These are phyloP conservation scores for Teunomyces gatunensis DNA, from an alignment of 805 yeast genomes.

Conservation along the genomic window DNA sequence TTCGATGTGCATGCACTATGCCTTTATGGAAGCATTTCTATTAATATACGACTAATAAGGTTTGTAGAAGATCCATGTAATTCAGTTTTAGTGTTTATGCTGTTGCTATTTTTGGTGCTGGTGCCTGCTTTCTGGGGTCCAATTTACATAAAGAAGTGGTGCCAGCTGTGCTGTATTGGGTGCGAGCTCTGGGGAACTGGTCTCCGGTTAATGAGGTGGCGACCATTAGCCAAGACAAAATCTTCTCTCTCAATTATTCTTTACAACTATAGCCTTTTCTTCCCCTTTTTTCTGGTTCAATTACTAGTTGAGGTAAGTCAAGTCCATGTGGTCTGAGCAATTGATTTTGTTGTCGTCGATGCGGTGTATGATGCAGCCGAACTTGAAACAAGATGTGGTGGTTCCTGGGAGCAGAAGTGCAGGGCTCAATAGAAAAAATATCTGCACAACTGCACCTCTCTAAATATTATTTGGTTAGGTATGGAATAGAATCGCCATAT, in stretches of 20 bases:
- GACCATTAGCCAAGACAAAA: no score
- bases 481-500: not conserved
- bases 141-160: no score
- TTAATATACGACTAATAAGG: not conserved
- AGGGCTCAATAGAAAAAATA: not conserved
- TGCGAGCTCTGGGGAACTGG: no score
- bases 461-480: not conserved
- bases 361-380: not conserved
- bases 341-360: no score
- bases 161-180: no score
- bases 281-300: no score
- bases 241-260: no score
- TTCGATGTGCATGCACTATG: not conserved
- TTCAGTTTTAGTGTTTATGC: not conserved
- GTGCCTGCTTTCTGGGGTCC: not conserved
- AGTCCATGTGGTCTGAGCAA: no score
- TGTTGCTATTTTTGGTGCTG: not conserved
- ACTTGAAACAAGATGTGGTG: not conserved
- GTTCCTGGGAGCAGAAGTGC: not conserved
- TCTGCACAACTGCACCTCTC: not conserved
- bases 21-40: not conserved
- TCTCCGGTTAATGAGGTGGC: no score
- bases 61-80: not conserved
- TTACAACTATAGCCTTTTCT: no score
- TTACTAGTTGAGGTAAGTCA: no score